phyloP scores from a whole-genome alignment of 2,329 filamentous ascomycete genomes.

The Aspergillus fumigatiaffinis region DNA sequence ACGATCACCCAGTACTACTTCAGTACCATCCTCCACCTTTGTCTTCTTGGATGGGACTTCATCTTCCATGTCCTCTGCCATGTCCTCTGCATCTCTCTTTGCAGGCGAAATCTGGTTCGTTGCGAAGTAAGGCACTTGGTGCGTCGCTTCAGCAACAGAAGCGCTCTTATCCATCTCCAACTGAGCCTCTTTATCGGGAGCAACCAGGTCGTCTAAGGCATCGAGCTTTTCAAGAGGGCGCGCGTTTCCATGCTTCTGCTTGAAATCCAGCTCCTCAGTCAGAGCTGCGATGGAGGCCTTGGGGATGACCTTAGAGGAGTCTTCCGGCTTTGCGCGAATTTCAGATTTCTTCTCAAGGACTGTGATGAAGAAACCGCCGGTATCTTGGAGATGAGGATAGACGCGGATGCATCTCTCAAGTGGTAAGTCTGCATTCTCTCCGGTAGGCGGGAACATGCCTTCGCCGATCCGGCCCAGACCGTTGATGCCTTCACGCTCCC shows the following conservation, averaged over 20 bases:
- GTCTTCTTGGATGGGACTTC: slow-evolving; percentile 41
- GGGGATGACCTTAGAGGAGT: slow-evolving; percentile 34
- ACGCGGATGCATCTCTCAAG: slow-evolving; percentile 89
- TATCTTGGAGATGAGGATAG: slow-evolving; percentile 93
- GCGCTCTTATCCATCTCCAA: slow-evolving; percentile 32
- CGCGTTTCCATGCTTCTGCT: slow-evolving; percentile 25
- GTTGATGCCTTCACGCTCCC: slow-evolving; percentile 57
- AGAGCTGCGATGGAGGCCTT: slow-evolving; percentile 39
- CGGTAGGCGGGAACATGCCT: slow-evolving; percentile 76
- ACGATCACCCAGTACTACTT: slow-evolving; percentile 37
- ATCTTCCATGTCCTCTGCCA: slow-evolving; percentile 32
- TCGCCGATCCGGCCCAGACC: slow-evolving; percentile 67
- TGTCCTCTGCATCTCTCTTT: slow-evolving; percentile 33
- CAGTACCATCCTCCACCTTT: slow-evolving; percentile 38
- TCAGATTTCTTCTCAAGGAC: slow-evolving; percentile 89
- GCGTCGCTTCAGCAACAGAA: slow-evolving; percentile 31
- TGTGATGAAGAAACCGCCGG: slow-evolving; percentile 95
- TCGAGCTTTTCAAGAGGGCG: slow-evolving; percentile 36
- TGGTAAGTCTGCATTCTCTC: slow-evolving; percentile 59
- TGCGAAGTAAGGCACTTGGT: slow-evolving; percentile 31
- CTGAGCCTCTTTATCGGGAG: slow-evolving; percentile 24
- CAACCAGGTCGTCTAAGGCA: slow-evolving; percentile 38
- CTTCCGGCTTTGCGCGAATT: slow-evolving; percentile 72
- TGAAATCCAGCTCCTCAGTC: slow-evolving; percentile 32
- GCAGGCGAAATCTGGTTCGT: slow-evolving; percentile 21